A percentile compares a stretch with the other conserved stretches of the same genome.
phyloP scores from a whole-genome alignment of 352 stramenopile genomes.

The Thraustochytrium sp. region DNA sequence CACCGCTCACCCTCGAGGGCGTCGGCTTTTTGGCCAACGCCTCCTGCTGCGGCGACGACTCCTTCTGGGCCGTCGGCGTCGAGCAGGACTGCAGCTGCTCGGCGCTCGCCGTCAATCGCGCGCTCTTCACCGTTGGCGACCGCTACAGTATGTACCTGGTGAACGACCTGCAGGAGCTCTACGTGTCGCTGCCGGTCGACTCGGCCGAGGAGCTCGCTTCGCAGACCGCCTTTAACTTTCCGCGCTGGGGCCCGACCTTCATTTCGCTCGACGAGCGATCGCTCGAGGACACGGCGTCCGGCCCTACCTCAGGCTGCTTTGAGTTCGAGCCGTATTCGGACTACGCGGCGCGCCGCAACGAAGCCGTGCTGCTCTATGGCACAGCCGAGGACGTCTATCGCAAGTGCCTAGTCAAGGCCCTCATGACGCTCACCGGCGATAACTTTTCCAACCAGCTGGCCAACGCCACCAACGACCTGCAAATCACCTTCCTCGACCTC shows the following conservation, averaged over 20 bases:
- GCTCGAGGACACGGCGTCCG: not conserved
- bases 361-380: not conserved
- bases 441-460: conserved; percentile 30
- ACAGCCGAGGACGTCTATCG: conserved; percentile 15
- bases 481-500: not conserved
- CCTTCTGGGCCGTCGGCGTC: not conserved
- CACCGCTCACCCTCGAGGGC: not conserved
- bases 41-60: conserved; percentile 2
- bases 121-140: not conserved
- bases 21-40: not conserved
- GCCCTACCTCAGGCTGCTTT: conserved; percentile 34
- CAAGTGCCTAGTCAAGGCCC: not conserved
- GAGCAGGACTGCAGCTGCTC: not conserved
- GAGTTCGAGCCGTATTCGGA: not conserved
- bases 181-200: conserved; percentile 1
- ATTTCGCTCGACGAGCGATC: not conserved
- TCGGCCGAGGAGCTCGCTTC: not conserved
- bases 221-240: conserved; percentile 5
- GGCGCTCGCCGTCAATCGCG: not conserved
- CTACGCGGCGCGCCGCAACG: not conserved
- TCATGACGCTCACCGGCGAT: conserved; percentile 16
- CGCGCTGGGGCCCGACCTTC: not conserved
- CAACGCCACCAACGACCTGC: conserved; percentile 28
- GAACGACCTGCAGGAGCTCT: not conserved
- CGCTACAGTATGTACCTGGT: conserved; percentile 30